Percentiles rank a stretch among this genome's conserved stretches.
Conservation (phyloP, 164 flowering plant species). For the Vitis vinifera region DNA sequence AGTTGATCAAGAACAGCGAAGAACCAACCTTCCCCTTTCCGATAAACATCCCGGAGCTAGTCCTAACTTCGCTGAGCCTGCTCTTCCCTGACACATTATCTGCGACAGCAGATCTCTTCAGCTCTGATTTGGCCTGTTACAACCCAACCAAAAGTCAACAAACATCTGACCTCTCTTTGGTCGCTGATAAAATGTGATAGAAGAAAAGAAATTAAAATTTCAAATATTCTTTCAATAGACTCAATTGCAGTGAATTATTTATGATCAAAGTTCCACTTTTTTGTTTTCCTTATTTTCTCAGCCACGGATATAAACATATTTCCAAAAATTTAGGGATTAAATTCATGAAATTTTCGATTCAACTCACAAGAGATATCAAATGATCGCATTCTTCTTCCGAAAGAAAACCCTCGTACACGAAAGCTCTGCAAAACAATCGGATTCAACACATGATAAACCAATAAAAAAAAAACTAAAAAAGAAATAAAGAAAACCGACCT, state of each 20-base stretch:
- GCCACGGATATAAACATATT: not conserved
- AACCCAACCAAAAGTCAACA: conserved; percentile 4
- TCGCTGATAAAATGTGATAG: too few relatives aligned
- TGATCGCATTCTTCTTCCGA: conserved; percentile 93
- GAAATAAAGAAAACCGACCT: conserved; percentile 42
- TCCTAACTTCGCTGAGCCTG: conserved; percentile 83
- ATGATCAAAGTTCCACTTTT: too few relatives aligned
- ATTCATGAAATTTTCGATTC: not conserved
- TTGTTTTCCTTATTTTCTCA: not conserved
- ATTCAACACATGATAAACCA: not conserved
- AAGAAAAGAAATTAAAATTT: conserved; percentile 1
- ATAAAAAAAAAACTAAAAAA: not conserved
- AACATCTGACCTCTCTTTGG: not conserved
- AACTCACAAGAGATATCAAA: conserved; percentile 76
- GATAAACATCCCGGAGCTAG: conserved; percentile 97
- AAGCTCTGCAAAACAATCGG: conserved; percentile 59
- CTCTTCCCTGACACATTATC: conserved; percentile 83
- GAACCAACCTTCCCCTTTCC: conserved; percentile 67
- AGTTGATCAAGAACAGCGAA: not conserved
- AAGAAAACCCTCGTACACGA: conserved; percentile 85
- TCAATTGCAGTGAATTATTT: too few relatives aligned
- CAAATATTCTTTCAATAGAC: not conserved
- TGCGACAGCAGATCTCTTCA: conserved; percentile 90
- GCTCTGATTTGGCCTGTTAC: conserved; percentile 78
- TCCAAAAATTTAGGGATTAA: not conserved